A percentile compares a stretch with the other conserved stretches of the same genome.
Conservation (phyloP, 2,329 filamentous ascomycete genomes). For the Epicoccum nigrum region DNA sequence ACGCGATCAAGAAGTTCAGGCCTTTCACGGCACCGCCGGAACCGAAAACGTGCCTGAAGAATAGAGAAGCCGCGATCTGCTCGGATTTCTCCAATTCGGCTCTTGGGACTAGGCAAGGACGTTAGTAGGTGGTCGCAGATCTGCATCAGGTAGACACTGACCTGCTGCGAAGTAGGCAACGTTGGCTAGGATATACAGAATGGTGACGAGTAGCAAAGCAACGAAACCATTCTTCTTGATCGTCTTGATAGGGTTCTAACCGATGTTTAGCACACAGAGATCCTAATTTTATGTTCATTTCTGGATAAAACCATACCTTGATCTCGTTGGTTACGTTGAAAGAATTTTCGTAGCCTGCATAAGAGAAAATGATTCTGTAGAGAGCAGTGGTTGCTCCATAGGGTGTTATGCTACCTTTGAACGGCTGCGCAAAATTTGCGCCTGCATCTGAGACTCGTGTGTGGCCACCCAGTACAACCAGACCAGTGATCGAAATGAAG, state of each 20-base stretch:
- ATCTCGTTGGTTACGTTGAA: conserved; percentile 69
- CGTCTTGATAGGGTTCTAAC: conserved; percentile 59
- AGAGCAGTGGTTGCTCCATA: conserved; percentile 65
- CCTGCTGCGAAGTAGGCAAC: conserved; percentile 66
- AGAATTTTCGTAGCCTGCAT: conserved; percentile 63
- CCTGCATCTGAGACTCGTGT: conserved; percentile 57
- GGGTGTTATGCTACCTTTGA: conserved; percentile 55
- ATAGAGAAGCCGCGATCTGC: conserved; percentile 61
- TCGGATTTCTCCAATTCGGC: conserved; percentile 57
- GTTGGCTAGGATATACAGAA: conserved; percentile 65
- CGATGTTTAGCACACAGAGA: not conserved
- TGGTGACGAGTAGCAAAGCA: conserved; percentile 57
- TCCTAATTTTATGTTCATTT: too few relatives aligned
- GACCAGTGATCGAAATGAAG: conserved; percentile 58
- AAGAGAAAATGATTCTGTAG: conserved; percentile 65
- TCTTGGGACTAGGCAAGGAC: conserved; percentile 53
- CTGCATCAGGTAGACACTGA: conserved; percentile 13
- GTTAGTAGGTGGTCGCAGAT: not conserved
- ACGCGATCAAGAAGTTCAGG: conserved; percentile 62
- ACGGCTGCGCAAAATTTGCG: conserved; percentile 62
- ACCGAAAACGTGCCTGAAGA: conserved; percentile 65
- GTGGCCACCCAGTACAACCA: conserved; percentile 67
- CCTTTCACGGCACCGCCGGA: conserved; percentile 55
- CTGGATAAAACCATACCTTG: conserved; percentile 35
- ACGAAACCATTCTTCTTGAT: conserved; percentile 55